These are phyloP conservation scores for Verticillium dahliae DNA, from an alignment of 2,329 filamentous ascomycete genomes.

Conservation along the genomic window DNA sequence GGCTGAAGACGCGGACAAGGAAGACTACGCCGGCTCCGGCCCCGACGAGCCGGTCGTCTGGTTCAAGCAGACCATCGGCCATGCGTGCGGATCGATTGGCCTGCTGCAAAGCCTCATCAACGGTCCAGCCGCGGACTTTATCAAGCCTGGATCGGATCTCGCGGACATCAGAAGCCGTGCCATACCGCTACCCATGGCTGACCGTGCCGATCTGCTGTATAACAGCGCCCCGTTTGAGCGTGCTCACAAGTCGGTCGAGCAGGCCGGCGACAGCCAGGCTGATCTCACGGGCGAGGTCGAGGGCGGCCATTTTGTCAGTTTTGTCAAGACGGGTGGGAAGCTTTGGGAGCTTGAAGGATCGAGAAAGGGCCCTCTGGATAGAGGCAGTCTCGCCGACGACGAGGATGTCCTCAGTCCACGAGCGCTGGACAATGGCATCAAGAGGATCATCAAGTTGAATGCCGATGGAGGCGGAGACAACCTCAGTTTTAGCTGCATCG, in stretches of 20 bases:
- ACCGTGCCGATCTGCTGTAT: constrained; percentile 65
- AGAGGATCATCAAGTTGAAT: constrained; percentile 29
- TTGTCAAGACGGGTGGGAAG: constrained; percentile 51
- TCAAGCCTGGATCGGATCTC: constrained; percentile 48
- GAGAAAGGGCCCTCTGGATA: constrained; percentile 65
- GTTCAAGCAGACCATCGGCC: constrained; percentile 80
- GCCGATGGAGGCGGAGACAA: too few relatives aligned
- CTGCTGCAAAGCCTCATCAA: constrained; percentile 70
- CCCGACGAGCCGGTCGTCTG: constrained; percentile 62
- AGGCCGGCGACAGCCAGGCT: constrained; percentile 59
- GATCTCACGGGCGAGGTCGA: constrained; percentile 54
- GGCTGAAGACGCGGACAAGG: constrained; percentile 9
- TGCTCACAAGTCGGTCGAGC: constrained; percentile 66
- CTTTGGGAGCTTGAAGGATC: constrained; percentile 78
- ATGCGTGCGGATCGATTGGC: constrained; percentile 60
- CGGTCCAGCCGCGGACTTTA: constrained; percentile 49
- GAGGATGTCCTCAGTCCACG: constrained; percentile 61
- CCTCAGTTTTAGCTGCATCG: too few relatives aligned
- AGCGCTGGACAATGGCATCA: constrained; percentile 57
- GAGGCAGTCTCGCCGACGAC: constrained; percentile 45
- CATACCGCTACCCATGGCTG: constrained; percentile 50
- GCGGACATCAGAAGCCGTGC: constrained; percentile 55
- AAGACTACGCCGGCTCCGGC: constrained; percentile 14
- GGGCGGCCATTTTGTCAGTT: constrained; percentile 75
- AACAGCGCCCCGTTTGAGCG: constrained; percentile 62